Percentiles rank a stretch among this genome's conserved stretches.
phyloP scores from a whole-genome alignment of 1,139 yeast genomes.

The Pichia sp. region DNA sequence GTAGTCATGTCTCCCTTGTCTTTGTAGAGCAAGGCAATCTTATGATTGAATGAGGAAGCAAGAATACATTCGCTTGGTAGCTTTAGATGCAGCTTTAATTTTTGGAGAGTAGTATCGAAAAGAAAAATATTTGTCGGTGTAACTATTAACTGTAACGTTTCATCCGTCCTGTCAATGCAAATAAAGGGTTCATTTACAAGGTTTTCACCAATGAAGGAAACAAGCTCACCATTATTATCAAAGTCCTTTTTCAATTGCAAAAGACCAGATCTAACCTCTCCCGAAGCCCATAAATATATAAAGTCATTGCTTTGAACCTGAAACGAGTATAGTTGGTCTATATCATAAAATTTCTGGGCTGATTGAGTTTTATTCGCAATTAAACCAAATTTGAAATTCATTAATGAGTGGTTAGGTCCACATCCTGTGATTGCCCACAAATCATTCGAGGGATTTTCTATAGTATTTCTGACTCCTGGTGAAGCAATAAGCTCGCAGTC shows the following conservation, averaged over 20 bases:
- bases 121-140: not conserved
- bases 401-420: conserved; percentile 24
- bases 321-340: conserved; percentile 11
- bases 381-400: conserved; percentile 25
- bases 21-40: not conserved
- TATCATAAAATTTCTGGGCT: conserved; percentile 16
- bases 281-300: not conserved
- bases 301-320: not conserved
- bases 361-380: conserved; percentile 20
- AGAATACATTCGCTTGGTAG: not conserved
- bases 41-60: not conserved
- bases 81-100: not conserved
- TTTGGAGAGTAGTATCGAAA: not conserved
- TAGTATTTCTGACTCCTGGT: conserved; percentile 16
- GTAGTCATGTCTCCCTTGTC: not conserved
- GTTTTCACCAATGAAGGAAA: not conserved
- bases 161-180: not conserved
- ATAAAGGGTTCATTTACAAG: not conserved
- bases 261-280: not conserved
- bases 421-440: conserved; percentile 29
- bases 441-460: conserved; percentile 24
- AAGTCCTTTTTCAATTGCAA: not conserved
- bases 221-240: not conserved
- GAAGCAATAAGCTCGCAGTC: conserved; percentile 23
- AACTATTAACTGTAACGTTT: not conserved